Base-by-base conservation (phyloP, 148 eudicot species). In the Beta vulgaris region DNA sequence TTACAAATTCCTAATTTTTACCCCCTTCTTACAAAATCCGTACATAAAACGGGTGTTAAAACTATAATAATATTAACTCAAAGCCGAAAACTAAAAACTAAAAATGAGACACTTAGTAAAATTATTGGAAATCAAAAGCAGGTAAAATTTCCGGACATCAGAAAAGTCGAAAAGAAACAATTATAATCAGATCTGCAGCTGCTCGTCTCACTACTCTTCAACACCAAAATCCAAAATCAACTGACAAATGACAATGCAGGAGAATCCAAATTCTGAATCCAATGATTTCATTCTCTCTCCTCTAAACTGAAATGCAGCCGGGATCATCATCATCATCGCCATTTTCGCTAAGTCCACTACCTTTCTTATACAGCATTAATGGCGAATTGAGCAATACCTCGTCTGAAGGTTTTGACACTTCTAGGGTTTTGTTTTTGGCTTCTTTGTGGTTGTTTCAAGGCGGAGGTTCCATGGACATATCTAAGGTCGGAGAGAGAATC, bases 401-500 rank as follows among this genome's bases (percentile, higher is more conserved):
- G 19, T 78, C 76, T 75, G 85, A 81, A 72, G 92, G 89, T 69
- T 87, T 88, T 69, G 91, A 85, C 72, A 69, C 84, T 19, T 86
- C 97, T 74, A 88, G 94, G 93, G 84, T 81, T 79, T 82, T 90
- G 63, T 88, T 87, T 63, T 79, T 91, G 68, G 87, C 90, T 78
- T 95, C 93, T 68, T 75, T 88, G 76, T 86, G 89, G 73, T 77
- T 90, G 73, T 84, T 87, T 68, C 90, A 40, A 26, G 44, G 68
- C 16, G 37, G 86, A 70, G 88, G 73, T 71, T 79, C 84, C 51
- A 95, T 95, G 98, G 98, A 95, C 86, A 87, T 90, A 44, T 90
- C 96, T 18, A 92, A 88, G 82, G 93, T 95, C 46, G 97, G 97
- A 2, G 91, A 89, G 86, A 92, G 82, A 81, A 83, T 95, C 40